Evolutionary conservation across 192 early-diverging fungal species (phyloP).

Genomic region (Gonapodya prolifera): DNA sequence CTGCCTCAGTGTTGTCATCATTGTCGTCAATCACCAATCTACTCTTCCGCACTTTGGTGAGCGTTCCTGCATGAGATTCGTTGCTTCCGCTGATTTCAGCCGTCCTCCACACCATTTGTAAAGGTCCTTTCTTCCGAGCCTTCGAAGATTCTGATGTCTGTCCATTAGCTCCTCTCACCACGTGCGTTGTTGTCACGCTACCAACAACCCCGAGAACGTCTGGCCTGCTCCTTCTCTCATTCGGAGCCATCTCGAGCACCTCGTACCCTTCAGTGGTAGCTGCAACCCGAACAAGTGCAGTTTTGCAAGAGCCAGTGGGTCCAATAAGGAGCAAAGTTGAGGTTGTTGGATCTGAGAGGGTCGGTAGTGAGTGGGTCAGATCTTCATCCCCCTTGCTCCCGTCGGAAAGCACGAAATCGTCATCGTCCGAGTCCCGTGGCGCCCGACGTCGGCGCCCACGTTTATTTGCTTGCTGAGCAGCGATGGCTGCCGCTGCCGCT

Average conservation of each 20-base stretch:
- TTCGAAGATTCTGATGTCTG: too few species aligned
- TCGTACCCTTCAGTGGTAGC: neutral
- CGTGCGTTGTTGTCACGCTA: neutral
- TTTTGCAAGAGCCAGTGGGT: neutral
- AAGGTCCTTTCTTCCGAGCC: too few species aligned
- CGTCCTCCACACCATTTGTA: too few species aligned
- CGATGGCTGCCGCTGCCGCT: neutral
- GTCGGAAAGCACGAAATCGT: neutral
- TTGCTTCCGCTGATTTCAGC: too few species aligned
- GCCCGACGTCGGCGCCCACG: neutral
- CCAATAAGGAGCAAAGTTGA: neutral
- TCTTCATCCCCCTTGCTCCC: neutral
- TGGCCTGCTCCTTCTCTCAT: neutral
- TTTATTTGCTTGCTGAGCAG: neutral
- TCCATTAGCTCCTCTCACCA: neutral
- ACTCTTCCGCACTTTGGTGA: neutral
- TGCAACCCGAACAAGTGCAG: neutral
- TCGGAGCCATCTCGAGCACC: neutral
- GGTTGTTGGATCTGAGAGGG: neutral
- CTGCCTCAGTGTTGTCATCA: too few species aligned
- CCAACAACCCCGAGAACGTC: neutral
- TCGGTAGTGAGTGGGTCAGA: neutral
- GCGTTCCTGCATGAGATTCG: too few species aligned
- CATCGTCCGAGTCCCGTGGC: neutral
- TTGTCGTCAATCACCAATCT: neutral